Evolutionary conservation across 495 filamentous ascomycete genomes (phyloP).

Genomic region (Lentithecium fluviatile): DNA sequence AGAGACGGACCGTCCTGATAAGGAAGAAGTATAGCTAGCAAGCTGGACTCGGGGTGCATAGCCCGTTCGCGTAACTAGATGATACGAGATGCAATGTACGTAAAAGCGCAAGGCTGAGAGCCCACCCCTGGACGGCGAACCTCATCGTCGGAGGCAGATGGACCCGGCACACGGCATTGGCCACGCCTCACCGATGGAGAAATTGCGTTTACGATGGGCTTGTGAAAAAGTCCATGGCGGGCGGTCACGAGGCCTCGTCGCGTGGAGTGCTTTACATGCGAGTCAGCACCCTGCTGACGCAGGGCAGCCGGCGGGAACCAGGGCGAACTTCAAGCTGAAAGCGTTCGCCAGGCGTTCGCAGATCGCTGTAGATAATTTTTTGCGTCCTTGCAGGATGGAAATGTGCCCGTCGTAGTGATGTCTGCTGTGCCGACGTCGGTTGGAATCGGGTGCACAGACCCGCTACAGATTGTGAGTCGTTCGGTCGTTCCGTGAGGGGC

Average conservation of each 20-base stretch:
- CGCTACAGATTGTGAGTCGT: background rate
- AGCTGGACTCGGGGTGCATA: too few relatives aligned
- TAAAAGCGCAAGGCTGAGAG: too few relatives aligned
- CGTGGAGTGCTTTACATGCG: conserved; percentile 24
- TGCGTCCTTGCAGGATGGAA: too few relatives aligned
- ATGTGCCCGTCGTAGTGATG: too few relatives aligned
- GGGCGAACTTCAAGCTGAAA: background rate
- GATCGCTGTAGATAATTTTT: background rate
- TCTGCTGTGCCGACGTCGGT: too few relatives aligned
- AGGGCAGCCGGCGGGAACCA: conserved; percentile 1
- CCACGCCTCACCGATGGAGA: conserved; percentile 10
- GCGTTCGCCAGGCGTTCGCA: background rate
- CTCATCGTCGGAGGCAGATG: too few relatives aligned
- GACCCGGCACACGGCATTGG: background rate
- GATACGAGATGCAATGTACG: too few relatives aligned
- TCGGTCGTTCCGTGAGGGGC: too few relatives aligned
- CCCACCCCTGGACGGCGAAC: too few relatives aligned
- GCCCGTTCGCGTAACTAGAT: too few relatives aligned
- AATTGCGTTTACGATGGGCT: conserved; percentile 13
- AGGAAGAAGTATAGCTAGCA: too few relatives aligned
- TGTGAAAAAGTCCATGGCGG: conserved; percentile 6
- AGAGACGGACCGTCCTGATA: too few relatives aligned
- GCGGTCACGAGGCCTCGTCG: conserved; percentile 28
- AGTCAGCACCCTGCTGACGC: conserved; percentile 35
- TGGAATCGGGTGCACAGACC: background rate